phyloP scores from a whole-genome alignment of 2,329 filamentous ascomycete genomes.

The Xylariaceae sp. region DNA sequence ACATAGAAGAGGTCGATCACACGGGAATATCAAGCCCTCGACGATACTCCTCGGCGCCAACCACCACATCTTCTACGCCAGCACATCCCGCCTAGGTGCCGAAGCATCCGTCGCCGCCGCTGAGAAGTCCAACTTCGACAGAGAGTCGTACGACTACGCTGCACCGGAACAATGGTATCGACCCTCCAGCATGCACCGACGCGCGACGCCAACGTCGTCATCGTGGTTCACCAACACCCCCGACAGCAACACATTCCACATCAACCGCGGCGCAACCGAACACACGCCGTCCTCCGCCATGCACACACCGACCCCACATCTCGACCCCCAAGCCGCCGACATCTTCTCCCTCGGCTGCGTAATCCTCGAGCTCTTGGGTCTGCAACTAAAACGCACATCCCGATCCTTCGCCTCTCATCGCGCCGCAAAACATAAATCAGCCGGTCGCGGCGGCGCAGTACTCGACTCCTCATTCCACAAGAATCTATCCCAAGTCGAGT shows the following conservation, averaged over 20 bases:
- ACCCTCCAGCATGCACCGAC: constrained; percentile 34
- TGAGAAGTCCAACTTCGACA: constrained; percentile 53
- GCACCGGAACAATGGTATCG: constrained; percentile 63
- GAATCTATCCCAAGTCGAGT: constrained; percentile 64
- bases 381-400: constrained; percentile 64
- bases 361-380: constrained; percentile 66
- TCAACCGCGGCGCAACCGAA: constrained; percentile 32
- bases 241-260: constrained; percentile 36
- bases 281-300: constrained; percentile 31
- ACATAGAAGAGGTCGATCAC: constrained; percentile 60
- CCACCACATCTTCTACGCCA: constrained; percentile 65
- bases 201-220: constrained; percentile 19
- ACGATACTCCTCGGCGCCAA: constrained; percentile 63
- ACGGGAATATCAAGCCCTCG: constrained; percentile 67
- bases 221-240: constrained; percentile 26
- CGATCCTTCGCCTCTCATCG: constrained; percentile 65
- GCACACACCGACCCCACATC: constrained; percentile 38
- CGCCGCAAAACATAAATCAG: constrained; percentile 58
- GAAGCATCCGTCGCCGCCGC: constrained; percentile 39
- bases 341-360: constrained; percentile 71
- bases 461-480: constrained; percentile 69
- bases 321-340: constrained; percentile 59
- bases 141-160: constrained; percentile 68
- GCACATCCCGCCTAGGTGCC: constrained; percentile 49
- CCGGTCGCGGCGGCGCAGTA: constrained; percentile 56